These are phyloP conservation scores for Rhizopus delemar DNA, from an alignment of 371 early-diverging fungal species.

Conservation along the genomic window DNA sequence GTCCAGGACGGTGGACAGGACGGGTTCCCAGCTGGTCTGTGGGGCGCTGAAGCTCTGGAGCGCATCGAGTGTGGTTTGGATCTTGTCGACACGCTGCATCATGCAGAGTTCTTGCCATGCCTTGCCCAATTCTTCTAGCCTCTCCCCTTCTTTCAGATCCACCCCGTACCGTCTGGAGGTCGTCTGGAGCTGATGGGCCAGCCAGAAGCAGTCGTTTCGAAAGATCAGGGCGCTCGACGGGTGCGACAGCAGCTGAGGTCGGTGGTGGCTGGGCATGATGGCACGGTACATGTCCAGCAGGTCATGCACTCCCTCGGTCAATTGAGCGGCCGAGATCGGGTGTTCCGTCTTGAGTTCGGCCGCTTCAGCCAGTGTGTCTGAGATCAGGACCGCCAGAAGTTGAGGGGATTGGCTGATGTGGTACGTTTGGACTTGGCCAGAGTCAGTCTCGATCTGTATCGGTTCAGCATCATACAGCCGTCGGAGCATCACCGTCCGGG, in stretches of 20 bases:
- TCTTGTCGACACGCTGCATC: constrained; percentile 30
- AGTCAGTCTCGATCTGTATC: constrained; percentile 13
- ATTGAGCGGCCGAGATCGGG: constrained; percentile 35
- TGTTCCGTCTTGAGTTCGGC: constrained; percentile 27
- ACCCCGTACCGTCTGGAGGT: not conserved
- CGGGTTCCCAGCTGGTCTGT: constrained; percentile 35
- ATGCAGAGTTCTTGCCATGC: constrained; percentile 41
- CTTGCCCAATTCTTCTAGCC: constrained; percentile 26
- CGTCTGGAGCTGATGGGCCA: constrained; percentile 43
- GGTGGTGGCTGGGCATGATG: constrained; percentile 55
- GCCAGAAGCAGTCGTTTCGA: constrained; percentile 72
- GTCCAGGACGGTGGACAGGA: constrained; percentile 53
- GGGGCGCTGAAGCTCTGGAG: not conserved
- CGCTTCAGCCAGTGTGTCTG: constrained; percentile 41
- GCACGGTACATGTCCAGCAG: constrained; percentile 55
- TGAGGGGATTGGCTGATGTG: constrained; percentile 49
- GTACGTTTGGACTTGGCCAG: constrained; percentile 21
- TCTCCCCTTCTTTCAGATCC: constrained; percentile 9
- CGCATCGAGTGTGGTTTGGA: constrained; percentile 25
- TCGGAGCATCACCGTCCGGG: constrained; percentile 45
- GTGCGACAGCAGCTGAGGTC: constrained; percentile 33
- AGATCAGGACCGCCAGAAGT: constrained; percentile 30
- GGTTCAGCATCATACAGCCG: constrained; percentile 42
- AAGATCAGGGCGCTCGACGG: constrained; percentile 65
- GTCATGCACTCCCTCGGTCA: constrained; percentile 40